Evolutionary conservation across 108 stramenopile species (phyloP).

Genomic region (Poteriospumella lacustris): DNA sequence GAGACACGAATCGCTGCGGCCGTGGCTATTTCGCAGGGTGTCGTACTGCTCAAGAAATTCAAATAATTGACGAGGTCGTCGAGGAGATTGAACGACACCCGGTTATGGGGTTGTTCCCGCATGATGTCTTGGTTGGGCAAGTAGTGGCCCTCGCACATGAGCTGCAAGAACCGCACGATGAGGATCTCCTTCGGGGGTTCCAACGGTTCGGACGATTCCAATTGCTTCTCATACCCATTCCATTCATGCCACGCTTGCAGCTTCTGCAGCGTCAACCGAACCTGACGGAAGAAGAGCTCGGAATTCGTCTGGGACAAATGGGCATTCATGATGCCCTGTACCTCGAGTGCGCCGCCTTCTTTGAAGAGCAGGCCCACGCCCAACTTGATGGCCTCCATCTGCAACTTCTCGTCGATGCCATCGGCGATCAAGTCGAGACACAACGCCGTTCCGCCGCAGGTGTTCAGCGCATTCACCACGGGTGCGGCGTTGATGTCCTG

Average conservation of each 20-base stretch:
- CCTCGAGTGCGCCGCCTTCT: conserved; percentile 34
- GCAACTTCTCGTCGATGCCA: conserved; percentile 32
- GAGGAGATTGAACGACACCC: conserved; percentile 30
- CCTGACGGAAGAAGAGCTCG: conserved; percentile 23
- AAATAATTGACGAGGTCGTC: conserved; percentile 38
- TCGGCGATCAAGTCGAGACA: conserved; percentile 37
- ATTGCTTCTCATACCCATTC: neutral
- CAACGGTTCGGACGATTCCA: neutral
- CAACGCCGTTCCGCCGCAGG: conserved; percentile 34
- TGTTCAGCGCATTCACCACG: conserved; percentile 33
- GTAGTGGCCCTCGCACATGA: conserved; percentile 46
- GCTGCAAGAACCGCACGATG: conserved; percentile 44
- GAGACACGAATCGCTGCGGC: conserved; percentile 26
- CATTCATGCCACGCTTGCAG: conserved; percentile 22
- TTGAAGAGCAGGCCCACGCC: conserved; percentile 34
- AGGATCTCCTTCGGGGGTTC: conserved; percentile 12
- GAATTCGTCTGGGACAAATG: conserved; percentile 27
- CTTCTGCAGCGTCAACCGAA: conserved; percentile 24
- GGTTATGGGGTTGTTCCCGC: conserved; percentile 37
- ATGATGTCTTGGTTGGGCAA: conserved; percentile 42
- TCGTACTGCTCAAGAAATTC: conserved; percentile 23
- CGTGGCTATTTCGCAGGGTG: conserved; percentile 31
- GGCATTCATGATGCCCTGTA: conserved; percentile 31
- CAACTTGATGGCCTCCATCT: conserved; percentile 35
- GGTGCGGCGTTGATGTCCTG: conserved; percentile 32